Conservation (phyloP, 352 stramenopile genomes). For the Aphanomyces astaci region DNA sequence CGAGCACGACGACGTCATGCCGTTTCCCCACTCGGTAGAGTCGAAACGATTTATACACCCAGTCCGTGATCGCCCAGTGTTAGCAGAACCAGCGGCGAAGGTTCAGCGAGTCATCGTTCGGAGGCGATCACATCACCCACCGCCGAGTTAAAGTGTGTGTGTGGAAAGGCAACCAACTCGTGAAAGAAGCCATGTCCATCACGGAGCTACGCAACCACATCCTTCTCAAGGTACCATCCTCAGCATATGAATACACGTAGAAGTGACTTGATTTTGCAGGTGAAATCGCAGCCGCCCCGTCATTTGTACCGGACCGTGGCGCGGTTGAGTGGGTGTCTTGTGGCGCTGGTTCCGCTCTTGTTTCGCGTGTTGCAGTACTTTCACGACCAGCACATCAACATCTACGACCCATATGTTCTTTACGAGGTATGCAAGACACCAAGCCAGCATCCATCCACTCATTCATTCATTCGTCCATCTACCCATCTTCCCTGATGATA, state of each 20-base stretch:
- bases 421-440: constrained; percentile 15
- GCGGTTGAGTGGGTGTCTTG: constrained; percentile 39
- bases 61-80: too few relatives aligned
- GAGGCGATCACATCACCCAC: constrained; percentile 42
- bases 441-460: neutral
- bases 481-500: neutral
- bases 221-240: constrained; percentile 47
- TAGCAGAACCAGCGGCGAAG: too few relatives aligned
- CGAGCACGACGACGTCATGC: constrained; percentile 1
- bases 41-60: neutral
- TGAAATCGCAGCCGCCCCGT: constrained; percentile 62
- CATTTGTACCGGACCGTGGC: constrained; percentile 67
- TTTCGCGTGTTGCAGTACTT: constrained; percentile 50
- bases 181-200: constrained; percentile 74
- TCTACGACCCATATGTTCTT: constrained; percentile 19
- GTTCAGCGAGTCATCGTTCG: constrained; percentile 21
- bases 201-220: constrained; percentile 74
- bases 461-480: neutral
- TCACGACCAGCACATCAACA: constrained; percentile 30
- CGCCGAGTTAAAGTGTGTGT: constrained; percentile 68
- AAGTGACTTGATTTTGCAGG: constrained; percentile 24
- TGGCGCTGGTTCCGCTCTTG: constrained; percentile 53
- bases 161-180: constrained; percentile 57
- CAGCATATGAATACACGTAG: neutral
- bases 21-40: neutral